Evolutionary conservation across 1,284 basidiomycete species (phyloP).

Genomic region (Ceratobasidium papillatum): DNA sequence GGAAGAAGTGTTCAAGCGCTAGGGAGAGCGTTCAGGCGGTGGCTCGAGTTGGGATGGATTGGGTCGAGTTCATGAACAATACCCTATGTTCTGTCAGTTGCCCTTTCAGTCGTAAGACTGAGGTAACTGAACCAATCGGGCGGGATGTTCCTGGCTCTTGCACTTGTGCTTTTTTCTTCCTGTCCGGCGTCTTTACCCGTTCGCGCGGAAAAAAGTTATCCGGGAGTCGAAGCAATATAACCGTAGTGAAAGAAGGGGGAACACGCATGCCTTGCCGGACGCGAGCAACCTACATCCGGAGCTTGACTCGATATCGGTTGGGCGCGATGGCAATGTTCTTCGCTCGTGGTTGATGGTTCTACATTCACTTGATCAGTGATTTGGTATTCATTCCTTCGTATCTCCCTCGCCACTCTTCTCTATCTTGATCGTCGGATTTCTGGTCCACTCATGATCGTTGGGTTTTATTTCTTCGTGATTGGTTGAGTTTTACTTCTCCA

Average conservation of each 20-base stretch:
- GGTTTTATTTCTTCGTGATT: too few species aligned
- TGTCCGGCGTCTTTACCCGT: background rate
- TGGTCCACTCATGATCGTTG: too few species aligned
- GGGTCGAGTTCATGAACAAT: background rate
- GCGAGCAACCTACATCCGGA: background rate
- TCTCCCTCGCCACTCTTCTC: background rate
- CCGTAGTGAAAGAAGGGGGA: background rate
- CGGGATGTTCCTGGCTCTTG: background rate
- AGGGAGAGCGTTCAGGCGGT: background rate
- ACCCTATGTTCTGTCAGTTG: background rate
- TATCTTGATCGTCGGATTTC: background rate
- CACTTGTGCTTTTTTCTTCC: too few species aligned
- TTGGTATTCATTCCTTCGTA: constrained; percentile 1
- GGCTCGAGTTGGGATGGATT: background rate
- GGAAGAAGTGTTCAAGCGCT: background rate
- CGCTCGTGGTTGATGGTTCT: background rate
- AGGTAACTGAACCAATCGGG: background rate
- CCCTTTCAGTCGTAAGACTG: background rate
- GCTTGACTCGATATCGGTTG: constrained; percentile 10
- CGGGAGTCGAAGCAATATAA: too few species aligned
- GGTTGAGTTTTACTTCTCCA: too few species aligned
- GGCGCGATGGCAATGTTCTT: background rate
- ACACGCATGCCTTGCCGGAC: background rate
- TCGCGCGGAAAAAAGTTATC: too few species aligned
- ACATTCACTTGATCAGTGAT: background rate